These are phyloP conservation scores for Populus tremula DNA, from an alignment of 345 rosid genomes.

Conservation along the genomic window DNA sequence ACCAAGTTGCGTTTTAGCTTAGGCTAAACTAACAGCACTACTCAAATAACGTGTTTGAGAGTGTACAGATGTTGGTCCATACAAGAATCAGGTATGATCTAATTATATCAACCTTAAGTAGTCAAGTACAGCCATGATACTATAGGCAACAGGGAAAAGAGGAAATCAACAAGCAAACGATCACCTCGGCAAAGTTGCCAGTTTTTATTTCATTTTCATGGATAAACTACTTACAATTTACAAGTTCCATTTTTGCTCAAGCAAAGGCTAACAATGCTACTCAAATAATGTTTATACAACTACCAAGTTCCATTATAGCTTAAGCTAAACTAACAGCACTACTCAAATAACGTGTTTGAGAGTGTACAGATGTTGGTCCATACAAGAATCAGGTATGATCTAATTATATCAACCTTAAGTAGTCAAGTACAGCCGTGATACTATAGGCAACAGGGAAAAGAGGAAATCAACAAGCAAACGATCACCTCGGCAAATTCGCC, in stretches of 20 bases:
- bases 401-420: neutral
- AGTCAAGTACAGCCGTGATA: neutral
- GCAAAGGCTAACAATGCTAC: neutral
- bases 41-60: neutral
- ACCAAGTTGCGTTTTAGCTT: too few species aligned
- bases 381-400: neutral
- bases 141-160: conserved; percentile 57
- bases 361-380: neutral
- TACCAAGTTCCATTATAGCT: neutral
- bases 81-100: neutral
- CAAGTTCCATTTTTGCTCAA: neutral
- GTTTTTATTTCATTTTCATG: neutral
- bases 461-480: conserved; percentile 32
- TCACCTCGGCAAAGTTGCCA: conserved; percentile 54
- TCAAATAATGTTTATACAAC: neutral
- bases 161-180: conserved; percentile 34
- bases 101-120: neutral
- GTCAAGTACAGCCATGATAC: neutral
- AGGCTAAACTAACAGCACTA: neutral
- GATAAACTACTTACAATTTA: neutral
- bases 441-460: conserved; percentile 53
- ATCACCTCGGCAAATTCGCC: conserved; percentile 53
- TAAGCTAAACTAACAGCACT: neutral
- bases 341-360: neutral
- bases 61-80: neutral